Base-by-base conservation (phyloP, 805 yeast species). In the Maudiozyma barnettii region DNA sequence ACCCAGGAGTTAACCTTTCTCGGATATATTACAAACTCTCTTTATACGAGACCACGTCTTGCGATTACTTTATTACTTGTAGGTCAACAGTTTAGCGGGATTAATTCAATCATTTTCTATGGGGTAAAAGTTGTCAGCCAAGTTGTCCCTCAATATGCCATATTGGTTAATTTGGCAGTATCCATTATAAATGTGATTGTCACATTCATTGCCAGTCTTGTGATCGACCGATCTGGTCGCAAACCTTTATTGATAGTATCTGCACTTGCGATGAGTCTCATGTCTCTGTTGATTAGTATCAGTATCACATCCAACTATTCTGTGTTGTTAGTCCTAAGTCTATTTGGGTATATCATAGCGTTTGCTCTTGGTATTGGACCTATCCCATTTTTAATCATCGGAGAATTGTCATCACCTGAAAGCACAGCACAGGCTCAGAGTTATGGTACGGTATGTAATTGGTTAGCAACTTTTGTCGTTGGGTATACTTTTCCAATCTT, bases 341-440 rank as follows among this genome's bases (percentile, higher is more conserved):
- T 89, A 0, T 76, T 87, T 46, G 59, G 75, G 1, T 90, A 88
- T 61, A 89, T 91, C 43, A 79, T 84, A 0, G 77, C 88, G 23
- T 93, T 91, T 70, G 98, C 97, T 0, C 69, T 84, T 31, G 99
- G 99, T 0, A 64, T 89, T 51, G 99, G 99, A 0, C 99, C 99
- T 6, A 89, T 93, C 46, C 99, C 99, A 39, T 91, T 93, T 67
- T 68, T 91, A 54, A 67, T 90, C 45, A 82, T 91, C 10, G 78
- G 95, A 6, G 98, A 93, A 61, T 81, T 91, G n/a, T 83, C 95
- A 0, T 69, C 78, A 1, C 68, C 75, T 1, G 78, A 80, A 49
- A 91, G 91, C 1, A 81, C 80, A 48, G 90, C 90, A 2, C 72
- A 80, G 41, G 97, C 98, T 0, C 99, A 93, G 66, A 82, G 95